Conservation (phyloP, 2,329 filamentous ascomycete species). For the Anisogramma anomala region DNA sequence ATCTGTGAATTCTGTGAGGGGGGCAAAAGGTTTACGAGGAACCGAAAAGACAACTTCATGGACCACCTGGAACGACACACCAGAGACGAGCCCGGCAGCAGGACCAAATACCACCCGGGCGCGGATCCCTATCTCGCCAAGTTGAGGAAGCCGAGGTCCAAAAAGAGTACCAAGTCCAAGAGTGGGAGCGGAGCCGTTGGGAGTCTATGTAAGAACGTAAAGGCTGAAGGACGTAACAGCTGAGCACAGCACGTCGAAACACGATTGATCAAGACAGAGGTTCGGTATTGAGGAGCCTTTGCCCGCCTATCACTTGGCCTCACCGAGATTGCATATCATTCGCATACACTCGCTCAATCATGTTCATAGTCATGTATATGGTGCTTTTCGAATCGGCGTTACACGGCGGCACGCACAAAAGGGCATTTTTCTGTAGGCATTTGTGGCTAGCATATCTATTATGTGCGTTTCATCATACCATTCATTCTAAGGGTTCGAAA, state of each 20-base stretch:
- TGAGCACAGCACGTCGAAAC: no score
- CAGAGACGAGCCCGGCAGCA: constrained; percentile 9
- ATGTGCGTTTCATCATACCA: no score
- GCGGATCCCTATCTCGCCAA: constrained; percentile 9
- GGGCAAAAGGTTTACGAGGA: constrained; percentile 8
- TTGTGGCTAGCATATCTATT: no score
- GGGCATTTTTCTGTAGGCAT: no score
- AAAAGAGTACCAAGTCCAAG: constrained; percentile 13
- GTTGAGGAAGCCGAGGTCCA: constrained; percentile 5
- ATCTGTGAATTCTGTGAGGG: constrained; percentile 11
- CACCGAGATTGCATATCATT: not conserved
- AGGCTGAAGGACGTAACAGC: no score
- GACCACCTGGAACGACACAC: constrained; percentile 13
- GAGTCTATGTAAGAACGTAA: not conserved
- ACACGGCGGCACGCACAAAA: no score
- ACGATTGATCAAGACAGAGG: not conserved
- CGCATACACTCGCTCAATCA: not conserved
- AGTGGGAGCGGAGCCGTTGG: no score
- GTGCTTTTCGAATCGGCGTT: not conserved
- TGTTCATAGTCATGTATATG: not conserved
- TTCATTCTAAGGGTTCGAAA: no score
- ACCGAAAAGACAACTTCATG: constrained; percentile 6
- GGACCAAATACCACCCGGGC: constrained; percentile 6
- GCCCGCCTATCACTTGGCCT: not conserved
- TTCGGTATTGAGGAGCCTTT: not conserved